A percentile compares a stretch with the other conserved stretches of the same genome.
phyloP scores from a whole-genome alignment of 2,329 filamentous ascomycete genomes.

The Teratosphaeria destructans region DNA sequence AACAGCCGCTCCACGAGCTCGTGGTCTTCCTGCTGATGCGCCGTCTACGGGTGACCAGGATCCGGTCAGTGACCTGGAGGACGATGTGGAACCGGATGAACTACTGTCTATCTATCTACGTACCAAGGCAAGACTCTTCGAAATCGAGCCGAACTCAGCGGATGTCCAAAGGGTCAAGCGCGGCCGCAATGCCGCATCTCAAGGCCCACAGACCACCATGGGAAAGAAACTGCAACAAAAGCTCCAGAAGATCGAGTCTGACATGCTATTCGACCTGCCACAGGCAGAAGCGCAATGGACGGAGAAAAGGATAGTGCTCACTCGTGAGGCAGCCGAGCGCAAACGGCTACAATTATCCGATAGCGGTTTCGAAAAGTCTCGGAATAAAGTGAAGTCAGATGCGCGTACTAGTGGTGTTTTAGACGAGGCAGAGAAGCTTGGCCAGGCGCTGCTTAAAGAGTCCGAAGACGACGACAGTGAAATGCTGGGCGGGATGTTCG shows the following conservation, averaged over 20 bases:
- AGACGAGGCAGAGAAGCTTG: background rate
- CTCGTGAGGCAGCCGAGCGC: constrained; percentile 29
- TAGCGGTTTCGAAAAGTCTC: background rate
- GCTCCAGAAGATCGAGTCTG: constrained; percentile 62
- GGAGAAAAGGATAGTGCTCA: constrained; percentile 32
- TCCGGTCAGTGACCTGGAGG: constrained; percentile 39
- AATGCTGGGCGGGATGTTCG: constrained; percentile 49
- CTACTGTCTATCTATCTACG: constrained; percentile 64
- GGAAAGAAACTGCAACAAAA: constrained; percentile 56
- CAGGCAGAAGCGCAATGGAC: constrained; percentile 39
- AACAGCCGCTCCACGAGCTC: background rate
- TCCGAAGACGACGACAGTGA: constrained; percentile 41
- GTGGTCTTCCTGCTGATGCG: background rate
- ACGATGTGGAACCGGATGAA: constrained; percentile 40
- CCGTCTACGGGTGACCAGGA: constrained; percentile 17
- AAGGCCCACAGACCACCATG: constrained; percentile 27
- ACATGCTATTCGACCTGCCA: constrained; percentile 40
- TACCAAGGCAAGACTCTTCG: constrained; percentile 49
- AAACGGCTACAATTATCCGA: constrained; percentile 18
- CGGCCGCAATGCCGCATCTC: constrained; percentile 15
- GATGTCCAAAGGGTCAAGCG: constrained; percentile 44
- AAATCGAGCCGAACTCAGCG: constrained; percentile 29
- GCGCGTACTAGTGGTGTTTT: background rate
- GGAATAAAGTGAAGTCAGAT: background rate
- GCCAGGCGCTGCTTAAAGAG: constrained; percentile 9